Percentiles rank a stretch among this genome's conserved stretches.
Evolutionary conservation across 2,329 filamentous ascomycete genomes (phyloP).

Genomic region (Zymoseptoria passerinii): DNA sequence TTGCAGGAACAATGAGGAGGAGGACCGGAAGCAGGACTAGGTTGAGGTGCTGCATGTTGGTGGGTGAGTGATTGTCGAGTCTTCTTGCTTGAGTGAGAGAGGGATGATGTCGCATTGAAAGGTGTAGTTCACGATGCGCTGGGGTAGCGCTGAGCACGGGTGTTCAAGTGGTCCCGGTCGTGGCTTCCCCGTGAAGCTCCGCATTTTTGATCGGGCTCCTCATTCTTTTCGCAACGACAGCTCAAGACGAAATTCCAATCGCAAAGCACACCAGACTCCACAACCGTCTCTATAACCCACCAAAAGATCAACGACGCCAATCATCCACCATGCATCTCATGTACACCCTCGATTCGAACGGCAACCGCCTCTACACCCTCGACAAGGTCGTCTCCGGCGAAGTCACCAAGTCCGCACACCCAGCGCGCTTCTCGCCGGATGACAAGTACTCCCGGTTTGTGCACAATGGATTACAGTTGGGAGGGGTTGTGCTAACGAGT

Average conservation of each 20-base stretch:
- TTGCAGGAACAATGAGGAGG: slow-evolving; percentile 46
- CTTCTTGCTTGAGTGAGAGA: background rate
- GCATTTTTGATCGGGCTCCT: too few relatives aligned
- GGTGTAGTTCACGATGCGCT: background rate
- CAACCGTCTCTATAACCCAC: background rate
- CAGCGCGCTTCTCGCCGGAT: slow-evolving; percentile 92
- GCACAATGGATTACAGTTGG: background rate
- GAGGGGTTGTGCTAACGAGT: background rate
- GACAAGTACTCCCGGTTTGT: slow-evolving; percentile 77
- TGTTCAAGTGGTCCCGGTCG: background rate
- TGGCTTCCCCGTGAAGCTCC: background rate
- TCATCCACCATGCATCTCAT: slow-evolving; percentile 56
- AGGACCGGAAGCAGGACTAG: slow-evolving; percentile 47
- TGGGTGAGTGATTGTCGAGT: background rate
- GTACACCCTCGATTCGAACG: slow-evolving; percentile 76
- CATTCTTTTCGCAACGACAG: too few relatives aligned
- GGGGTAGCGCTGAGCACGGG: background rate
- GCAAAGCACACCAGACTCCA: background rate
- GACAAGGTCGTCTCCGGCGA: slow-evolving; percentile 77
- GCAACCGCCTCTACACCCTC: slow-evolving; percentile 89
- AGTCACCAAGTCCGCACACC: slow-evolving; percentile 93
- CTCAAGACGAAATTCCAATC: background rate
- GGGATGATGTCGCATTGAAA: slow-evolving; percentile 1
- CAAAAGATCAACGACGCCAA: slow-evolving; percentile 1
- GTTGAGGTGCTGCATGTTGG: slow-evolving; percentile 28